Evolutionary conservation across 1,284 basidiomycete species (phyloP).

Genomic region (Moniliophthora roreri): DNA sequence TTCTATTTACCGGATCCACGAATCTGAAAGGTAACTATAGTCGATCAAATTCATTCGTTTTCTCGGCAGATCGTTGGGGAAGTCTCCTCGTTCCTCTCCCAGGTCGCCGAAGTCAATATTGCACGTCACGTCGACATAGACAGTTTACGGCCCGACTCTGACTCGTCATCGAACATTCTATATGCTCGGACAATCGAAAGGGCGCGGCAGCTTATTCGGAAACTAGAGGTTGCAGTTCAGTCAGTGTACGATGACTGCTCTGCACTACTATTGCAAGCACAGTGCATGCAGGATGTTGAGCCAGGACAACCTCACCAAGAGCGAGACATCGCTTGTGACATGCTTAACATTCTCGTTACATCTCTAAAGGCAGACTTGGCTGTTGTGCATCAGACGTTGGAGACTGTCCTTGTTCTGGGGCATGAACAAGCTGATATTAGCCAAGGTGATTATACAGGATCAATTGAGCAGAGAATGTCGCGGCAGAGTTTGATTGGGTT

Average conservation of each 20-base stretch:
- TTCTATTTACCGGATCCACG: neutral
- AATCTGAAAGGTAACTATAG: constrained; percentile 20
- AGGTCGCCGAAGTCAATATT: constrained; percentile 69
- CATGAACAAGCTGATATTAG: constrained; percentile 68
- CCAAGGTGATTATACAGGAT: constrained; percentile 65
- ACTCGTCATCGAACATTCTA: constrained; percentile 39
- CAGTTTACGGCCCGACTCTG: constrained; percentile 54
- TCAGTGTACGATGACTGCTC: constrained; percentile 70
- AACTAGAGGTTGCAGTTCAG: constrained; percentile 66
- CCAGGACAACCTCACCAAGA: constrained; percentile 33
- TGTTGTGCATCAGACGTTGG: constrained; percentile 57
- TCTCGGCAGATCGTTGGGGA: constrained; percentile 53
- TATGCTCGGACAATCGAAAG: constrained; percentile 66
- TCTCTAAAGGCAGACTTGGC: constrained; percentile 55
- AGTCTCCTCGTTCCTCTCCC: constrained; percentile 54
- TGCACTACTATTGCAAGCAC: constrained; percentile 54
- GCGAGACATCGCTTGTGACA: constrained; percentile 39
- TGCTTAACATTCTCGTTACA: constrained; percentile 45
- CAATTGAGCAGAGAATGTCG: constrained; percentile 73
- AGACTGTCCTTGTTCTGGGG: constrained; percentile 61
- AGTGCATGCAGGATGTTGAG: constrained; percentile 46
- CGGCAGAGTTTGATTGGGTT: constrained; percentile 59
- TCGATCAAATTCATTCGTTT: constrained; percentile 35
- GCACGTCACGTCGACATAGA: constrained; percentile 79
- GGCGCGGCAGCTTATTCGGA: constrained; percentile 65